These are phyloP conservation scores for Insectozyma bohioensis DNA, from an alignment of 1,139 yeast genomes.

Conservation along the genomic window DNA sequence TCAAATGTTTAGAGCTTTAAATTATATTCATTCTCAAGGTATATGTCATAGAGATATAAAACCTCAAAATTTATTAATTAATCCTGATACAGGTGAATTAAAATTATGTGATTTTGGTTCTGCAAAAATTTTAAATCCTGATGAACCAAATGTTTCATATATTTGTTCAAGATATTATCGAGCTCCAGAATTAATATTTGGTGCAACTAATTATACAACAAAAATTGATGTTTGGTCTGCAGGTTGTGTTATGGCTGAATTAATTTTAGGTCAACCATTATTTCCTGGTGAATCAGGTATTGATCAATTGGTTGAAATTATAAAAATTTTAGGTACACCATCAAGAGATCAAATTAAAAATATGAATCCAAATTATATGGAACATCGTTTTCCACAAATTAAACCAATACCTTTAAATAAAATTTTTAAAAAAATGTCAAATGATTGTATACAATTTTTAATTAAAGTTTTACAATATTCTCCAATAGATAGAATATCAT, in stretches of 20 bases:
- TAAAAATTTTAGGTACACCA: constrained; percentile 94
- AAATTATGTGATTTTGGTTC: constrained; percentile 98
- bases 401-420: constrained; percentile 87
- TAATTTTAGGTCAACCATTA: constrained; percentile 90
- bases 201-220: constrained; percentile 92
- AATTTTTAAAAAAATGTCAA: constrained; percentile 69
- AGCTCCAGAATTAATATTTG: constrained; percentile 91
- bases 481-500: constrained; percentile 68
- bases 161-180: constrained; percentile 95
- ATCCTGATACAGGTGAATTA: constrained; percentile 78
- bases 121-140: constrained; percentile 88
- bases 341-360: constrained; percentile 86
- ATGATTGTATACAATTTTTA: constrained; percentile 64
- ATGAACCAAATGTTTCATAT: constrained; percentile 92
- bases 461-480: constrained; percentile 67
- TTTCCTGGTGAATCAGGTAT: constrained; percentile 98
- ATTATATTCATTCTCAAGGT: constrained; percentile 86
- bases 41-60: constrained; percentile 97
- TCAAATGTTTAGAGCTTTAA: constrained; percentile 87
- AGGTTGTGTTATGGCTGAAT: constrained; percentile 97
- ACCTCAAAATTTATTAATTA: constrained; percentile 90
- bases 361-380: constrained; percentile 98
- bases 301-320: constrained; percentile 95
- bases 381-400: constrained; percentile 94
- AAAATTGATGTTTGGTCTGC: constrained; percentile 98